These are phyloP conservation scores for Rhizoclosmatium globosum DNA, from an alignment of 192 early-diverging fungal genomes.

Conservation along the genomic window DNA sequence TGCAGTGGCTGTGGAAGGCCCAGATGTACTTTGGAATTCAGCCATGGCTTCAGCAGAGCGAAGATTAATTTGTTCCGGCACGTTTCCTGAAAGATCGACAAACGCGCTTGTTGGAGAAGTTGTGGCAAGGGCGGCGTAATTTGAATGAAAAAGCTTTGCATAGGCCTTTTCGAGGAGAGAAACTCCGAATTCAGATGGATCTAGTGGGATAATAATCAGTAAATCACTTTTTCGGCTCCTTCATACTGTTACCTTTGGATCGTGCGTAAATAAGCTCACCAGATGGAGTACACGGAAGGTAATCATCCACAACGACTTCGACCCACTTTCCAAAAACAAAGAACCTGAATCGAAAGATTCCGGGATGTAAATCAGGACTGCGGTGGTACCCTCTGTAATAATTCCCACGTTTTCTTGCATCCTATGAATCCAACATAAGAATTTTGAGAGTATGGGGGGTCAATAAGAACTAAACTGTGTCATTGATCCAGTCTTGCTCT, in stretches of 20 bases:
- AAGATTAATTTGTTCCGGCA: constrained; percentile 54
- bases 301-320: constrained; percentile 63
- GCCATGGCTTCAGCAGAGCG: constrained; percentile 10
- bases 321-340: constrained; percentile 59
- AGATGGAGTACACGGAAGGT: constrained; percentile 47
- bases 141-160: constrained; percentile 54
- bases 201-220: background rate
- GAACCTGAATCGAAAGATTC: constrained; percentile 58
- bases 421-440: background rate
- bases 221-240: background rate
- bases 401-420: constrained; percentile 24
- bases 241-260: constrained; percentile 37
- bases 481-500: constrained; percentile 44
- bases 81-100: constrained; percentile 35
- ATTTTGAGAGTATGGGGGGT: no score
- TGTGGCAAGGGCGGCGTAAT: constrained; percentile 45
- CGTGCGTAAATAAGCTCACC: constrained; percentile 51
- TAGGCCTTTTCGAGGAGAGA: constrained; percentile 62
- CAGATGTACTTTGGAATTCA: constrained; percentile 26
- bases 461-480: background rate
- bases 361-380: constrained; percentile 47
- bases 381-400: constrained; percentile 44
- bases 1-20: background rate
- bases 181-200: constrained; percentile 56
- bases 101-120: constrained; percentile 33